These are phyloP conservation scores for Plasmodium ovale DNA, from an alignment of 169 alveolate genomes.

Conservation along the genomic window DNA sequence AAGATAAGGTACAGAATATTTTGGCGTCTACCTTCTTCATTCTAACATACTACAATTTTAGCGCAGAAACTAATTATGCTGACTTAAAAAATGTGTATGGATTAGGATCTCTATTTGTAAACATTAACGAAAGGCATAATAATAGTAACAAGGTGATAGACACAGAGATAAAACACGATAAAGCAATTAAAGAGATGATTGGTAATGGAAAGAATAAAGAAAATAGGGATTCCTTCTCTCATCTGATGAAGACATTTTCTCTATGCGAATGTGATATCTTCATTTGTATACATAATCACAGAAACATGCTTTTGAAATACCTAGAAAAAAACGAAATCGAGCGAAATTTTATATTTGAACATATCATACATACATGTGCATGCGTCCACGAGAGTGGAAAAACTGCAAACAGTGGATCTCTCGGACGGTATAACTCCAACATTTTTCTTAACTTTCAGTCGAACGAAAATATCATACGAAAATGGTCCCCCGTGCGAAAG, in stretches of 20 bases:
- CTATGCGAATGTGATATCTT: slow-evolving; percentile 74
- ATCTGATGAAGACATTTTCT: slow-evolving; percentile 63
- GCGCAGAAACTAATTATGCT: slow-evolving; percentile 65
- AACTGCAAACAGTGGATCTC: not conserved
- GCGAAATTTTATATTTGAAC: slow-evolving; percentile 70
- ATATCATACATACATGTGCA: slow-evolving; percentile 74
- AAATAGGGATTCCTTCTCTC: slow-evolving; percentile 8
- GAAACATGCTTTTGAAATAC: slow-evolving; percentile 71
- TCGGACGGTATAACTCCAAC: slow-evolving; percentile 34
- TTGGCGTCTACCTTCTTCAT: slow-evolving; percentile 70
- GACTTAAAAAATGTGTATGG: slow-evolving; percentile 73
- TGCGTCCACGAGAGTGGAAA: slow-evolving; percentile 69
- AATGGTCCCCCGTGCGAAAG: slow-evolving; percentile 70
- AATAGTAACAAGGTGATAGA: not conserved
- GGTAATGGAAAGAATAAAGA: not conserved
- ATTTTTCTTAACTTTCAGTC: slow-evolving; percentile 47
- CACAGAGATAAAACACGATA: not conserved
- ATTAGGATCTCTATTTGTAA: slow-evolving; percentile 75
- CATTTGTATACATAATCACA: slow-evolving; percentile 66
- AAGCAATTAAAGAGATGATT: not conserved
- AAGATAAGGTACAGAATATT: slow-evolving; percentile 42
- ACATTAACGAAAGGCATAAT: slow-evolving; percentile 56
- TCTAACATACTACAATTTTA: slow-evolving; percentile 64
- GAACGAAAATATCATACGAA: slow-evolving; percentile 61
- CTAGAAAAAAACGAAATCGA: slow-evolving; percentile 61